phyloP scores from a whole-genome alignment of 768 basidiomycete genomes.

The Tylopilus subfusipes region DNA sequence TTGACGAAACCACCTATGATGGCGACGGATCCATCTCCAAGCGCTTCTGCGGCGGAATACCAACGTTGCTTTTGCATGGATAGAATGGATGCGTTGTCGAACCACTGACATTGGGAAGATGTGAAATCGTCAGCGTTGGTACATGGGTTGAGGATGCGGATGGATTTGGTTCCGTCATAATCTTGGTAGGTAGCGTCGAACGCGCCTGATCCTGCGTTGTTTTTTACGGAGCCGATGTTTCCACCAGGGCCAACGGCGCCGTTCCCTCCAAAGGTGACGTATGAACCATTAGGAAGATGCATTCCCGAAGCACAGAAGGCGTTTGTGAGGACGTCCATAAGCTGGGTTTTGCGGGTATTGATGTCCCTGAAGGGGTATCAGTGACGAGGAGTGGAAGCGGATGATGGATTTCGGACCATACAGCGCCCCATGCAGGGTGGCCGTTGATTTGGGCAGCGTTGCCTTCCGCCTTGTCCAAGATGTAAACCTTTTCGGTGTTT shows the following conservation, averaged over 20 bases:
- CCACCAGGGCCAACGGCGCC: slow-evolving; percentile 69
- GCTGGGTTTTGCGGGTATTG: slow-evolving; percentile 15
- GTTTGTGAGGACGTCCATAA: slow-evolving; percentile 52
- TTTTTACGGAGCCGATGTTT: slow-evolving; percentile 47
- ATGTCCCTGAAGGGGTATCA: slow-evolving; percentile 21
- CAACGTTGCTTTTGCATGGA: slow-evolving; percentile 68
- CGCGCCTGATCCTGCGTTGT: slow-evolving; percentile 43
- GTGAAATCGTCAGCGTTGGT: slow-evolving; percentile 43
- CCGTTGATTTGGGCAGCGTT: slow-evolving; percentile 63
- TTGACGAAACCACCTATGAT: slow-evolving; percentile 79
- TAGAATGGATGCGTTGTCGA: slow-evolving; percentile 58
- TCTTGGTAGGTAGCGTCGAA: slow-evolving; percentile 73
- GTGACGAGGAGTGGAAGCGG: neutral
- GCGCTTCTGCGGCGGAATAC: slow-evolving; percentile 75
- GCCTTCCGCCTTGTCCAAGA: slow-evolving; percentile 87
- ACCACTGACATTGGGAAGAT: slow-evolving; percentile 62
- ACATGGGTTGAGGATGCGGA: slow-evolving; percentile 83
- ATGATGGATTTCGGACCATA: slow-evolving; percentile 42
- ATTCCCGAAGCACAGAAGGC: slow-evolving; percentile 80
- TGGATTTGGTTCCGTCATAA: slow-evolving; percentile 74
- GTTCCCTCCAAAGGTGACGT: slow-evolving; percentile 73
- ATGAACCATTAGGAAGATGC: slow-evolving; percentile 80
- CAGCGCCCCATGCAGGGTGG: slow-evolving; percentile 72
- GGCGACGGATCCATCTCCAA: slow-evolving; percentile 72
- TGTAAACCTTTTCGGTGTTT: slow-evolving; percentile 77